A percentile compares a stretch with the other conserved stretches of the same genome.
These are phyloP conservation scores for Lichina pygmaea DNA, from an alignment of 495 filamentous ascomycete genomes.

Conservation along the genomic window DNA sequence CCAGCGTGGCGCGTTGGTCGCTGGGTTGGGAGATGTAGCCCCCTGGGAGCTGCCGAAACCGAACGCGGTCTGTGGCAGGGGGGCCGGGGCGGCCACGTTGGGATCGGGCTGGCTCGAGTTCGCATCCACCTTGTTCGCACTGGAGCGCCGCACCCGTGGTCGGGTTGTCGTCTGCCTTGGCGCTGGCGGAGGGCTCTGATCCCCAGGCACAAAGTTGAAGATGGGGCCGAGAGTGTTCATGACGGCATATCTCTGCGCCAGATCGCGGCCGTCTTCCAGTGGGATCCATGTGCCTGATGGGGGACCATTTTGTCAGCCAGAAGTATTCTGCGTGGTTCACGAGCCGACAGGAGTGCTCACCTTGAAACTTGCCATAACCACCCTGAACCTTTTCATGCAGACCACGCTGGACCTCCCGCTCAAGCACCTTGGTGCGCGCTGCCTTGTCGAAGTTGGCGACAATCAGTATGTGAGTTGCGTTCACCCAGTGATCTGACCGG, in stretches of 20 bases:
- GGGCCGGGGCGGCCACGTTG: constrained; percentile 16
- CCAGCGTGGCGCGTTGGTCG: too few relatives aligned
- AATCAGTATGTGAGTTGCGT: constrained; percentile 90
- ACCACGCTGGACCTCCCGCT: constrained; percentile 90
- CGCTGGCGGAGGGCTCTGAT: constrained; percentile 71
- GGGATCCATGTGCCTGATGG: constrained; percentile 79
- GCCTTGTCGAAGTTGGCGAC: constrained; percentile 69
- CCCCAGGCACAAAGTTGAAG: constrained; percentile 68
- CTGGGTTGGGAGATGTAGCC: too few relatives aligned
- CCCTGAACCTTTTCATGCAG: constrained; percentile 93
- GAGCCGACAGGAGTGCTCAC: constrained; percentile 13
- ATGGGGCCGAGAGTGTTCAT: constrained; percentile 59
- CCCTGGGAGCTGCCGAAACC: too few relatives aligned
- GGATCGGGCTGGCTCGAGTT: constrained; percentile 39
- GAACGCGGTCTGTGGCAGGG: constrained; percentile 1
- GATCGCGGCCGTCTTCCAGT: constrained; percentile 45
- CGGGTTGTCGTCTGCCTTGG: constrained; percentile 58
- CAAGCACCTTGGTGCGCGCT: constrained; percentile 74
- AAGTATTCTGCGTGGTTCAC: not conserved
- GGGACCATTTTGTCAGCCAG: constrained; percentile 4
- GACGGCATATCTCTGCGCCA: constrained; percentile 67
- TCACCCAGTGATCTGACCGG: constrained; percentile 69
- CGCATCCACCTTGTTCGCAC: too few relatives aligned
- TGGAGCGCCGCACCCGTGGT: too few relatives aligned
- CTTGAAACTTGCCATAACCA: constrained; percentile 96